Conservation (phyloP, 2,329 filamentous ascomycete genomes). For the Ceratocystis cacaofunesta region DNA sequence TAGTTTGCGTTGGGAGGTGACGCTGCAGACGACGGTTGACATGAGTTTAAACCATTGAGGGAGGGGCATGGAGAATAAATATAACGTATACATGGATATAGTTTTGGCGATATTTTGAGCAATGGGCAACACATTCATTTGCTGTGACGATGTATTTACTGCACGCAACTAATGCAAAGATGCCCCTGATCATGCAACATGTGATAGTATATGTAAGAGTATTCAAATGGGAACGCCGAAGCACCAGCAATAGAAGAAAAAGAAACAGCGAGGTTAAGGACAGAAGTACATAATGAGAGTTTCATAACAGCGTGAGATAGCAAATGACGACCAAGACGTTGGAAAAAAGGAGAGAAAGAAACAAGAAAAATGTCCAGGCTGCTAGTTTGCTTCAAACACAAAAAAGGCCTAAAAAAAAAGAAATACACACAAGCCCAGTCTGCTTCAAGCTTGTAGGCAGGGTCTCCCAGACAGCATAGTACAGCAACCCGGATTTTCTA, state of each 20-base stretch:
- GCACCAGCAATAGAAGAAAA: neutral
- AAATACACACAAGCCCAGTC: neutral
- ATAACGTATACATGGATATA: neutral
- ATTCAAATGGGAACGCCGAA: conserved; percentile 6
- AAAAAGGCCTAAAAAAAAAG: neutral
- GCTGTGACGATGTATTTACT: neutral
- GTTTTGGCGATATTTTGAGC: too few relatives aligned
- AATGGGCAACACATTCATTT: neutral
- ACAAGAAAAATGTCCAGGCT: neutral
- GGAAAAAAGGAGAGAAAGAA: neutral
- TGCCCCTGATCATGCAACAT: neutral
- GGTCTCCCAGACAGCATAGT: neutral
- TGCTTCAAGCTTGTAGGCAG: neutral
- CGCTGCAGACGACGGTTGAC: conserved; percentile 53
- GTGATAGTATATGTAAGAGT: conserved; percentile 1
- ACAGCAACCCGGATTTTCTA: neutral
- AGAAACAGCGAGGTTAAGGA: neutral
- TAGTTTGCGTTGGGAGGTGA: conserved; percentile 83
- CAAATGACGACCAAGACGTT: neutral
- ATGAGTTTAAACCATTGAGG: conserved; percentile 8
- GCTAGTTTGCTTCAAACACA: neutral
- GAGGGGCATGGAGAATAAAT: neutral
- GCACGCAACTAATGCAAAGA: neutral
- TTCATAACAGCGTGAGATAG: conserved; percentile 10
- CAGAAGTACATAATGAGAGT: neutral